Evolutionary conservation across 73 alveolate genomes (phyloP).

Genomic region (Tetrahymena thermophila): DNA sequence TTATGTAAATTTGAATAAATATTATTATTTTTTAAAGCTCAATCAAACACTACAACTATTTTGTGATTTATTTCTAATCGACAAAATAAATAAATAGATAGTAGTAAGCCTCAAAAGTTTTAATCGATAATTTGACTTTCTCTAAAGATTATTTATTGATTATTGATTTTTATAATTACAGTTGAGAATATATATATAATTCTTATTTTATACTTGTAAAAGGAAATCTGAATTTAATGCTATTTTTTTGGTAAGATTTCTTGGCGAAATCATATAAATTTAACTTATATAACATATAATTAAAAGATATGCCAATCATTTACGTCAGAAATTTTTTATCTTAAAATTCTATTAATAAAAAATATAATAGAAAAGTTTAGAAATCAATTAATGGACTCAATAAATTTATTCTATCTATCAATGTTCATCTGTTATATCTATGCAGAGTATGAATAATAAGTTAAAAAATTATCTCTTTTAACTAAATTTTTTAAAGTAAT

Average conservation of each 20-base stretch:
- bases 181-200: not conserved
- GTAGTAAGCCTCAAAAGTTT: not conserved
- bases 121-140: not conserved
- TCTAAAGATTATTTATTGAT: not conserved
- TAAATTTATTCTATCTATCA: too few species aligned
- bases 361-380: not conserved
- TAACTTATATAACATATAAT: not conserved
- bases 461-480: too few species aligned
- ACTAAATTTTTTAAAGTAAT: too few species aligned
- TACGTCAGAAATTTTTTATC: not conserved
- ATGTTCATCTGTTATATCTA: too few species aligned
- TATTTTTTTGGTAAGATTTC: too few species aligned
- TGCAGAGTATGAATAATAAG: not conserved
- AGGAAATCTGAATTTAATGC: not conserved
- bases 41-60: not conserved
- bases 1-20: not conserved
- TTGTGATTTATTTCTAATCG: not conserved
- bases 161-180: not conserved
- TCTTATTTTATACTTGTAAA: not conserved
- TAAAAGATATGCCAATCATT: not conserved
- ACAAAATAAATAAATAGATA: not conserved
- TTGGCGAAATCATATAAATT: too few species aligned
- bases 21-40: not conserved
- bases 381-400: not conserved
- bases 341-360: not conserved